phyloP scores from a whole-genome alignment of 1,284 basidiomycete genomes.

The Rhodotorula sp. region DNA sequence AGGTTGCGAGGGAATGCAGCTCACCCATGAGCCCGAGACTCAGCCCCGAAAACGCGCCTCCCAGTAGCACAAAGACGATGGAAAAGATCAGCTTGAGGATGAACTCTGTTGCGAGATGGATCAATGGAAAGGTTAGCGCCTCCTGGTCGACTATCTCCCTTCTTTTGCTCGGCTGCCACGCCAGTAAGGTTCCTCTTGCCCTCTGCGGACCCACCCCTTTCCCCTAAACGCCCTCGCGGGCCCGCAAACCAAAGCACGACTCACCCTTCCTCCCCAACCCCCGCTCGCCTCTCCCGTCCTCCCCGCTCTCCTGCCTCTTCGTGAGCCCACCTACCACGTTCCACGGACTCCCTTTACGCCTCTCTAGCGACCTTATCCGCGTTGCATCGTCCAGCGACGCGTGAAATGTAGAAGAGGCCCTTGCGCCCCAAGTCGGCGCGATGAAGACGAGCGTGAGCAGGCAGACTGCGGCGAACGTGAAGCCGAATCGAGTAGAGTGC shows the following conservation, averaged over 20 bases:
- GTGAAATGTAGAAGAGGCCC: too few relatives aligned
- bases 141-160: background rate
- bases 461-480: background rate
- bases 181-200: too few relatives aligned
- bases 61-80: slow-evolving; percentile 19
- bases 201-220: too few relatives aligned
- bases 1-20: background rate
- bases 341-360: too few relatives aligned
- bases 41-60: slow-evolving; percentile 54
- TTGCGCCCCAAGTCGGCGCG: too few relatives aligned
- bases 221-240: background rate
- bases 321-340: background rate
- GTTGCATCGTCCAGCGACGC: too few relatives aligned
- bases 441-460: background rate
- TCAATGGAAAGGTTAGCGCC: background rate
- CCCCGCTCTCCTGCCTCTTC: background rate
- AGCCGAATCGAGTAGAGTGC: background rate
- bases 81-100: slow-evolving; percentile 23
- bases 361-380: too few relatives aligned
- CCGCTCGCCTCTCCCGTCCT: background rate
- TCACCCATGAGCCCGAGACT: slow-evolving; percentile 55
- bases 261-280: background rate
- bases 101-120: slow-evolving; percentile 19
- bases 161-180: too few relatives aligned
- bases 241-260: background rate